A percentile compares a stretch with the other conserved stretches of the same genome.
Conservation (phyloP, 2,329 filamentous ascomycete species). For the Colletotrichum magnum region DNA sequence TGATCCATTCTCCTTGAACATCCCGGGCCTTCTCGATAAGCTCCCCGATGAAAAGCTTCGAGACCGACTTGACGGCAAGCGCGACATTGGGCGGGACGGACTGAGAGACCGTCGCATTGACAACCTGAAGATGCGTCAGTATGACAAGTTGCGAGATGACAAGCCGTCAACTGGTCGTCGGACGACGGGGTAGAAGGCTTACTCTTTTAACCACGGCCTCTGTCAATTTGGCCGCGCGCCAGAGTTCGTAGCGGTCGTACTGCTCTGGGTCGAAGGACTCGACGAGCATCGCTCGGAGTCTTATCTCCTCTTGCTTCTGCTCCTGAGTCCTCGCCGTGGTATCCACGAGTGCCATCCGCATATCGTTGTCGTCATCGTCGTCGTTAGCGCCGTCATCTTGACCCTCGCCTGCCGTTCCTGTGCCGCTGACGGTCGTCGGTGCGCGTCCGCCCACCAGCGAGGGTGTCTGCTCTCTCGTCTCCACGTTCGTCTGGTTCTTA, state of each 20-base stretch:
- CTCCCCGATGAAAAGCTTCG: conserved; percentile 83
- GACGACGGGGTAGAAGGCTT: conserved; percentile 45
- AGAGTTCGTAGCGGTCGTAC: conserved; percentile 78
- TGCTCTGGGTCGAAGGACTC: conserved; percentile 76
- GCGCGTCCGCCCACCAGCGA: conserved; percentile 60
- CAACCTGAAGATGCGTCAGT: conserved; percentile 64
- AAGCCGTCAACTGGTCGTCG: neutral
- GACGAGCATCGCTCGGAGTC: conserved; percentile 72
- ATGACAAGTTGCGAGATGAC: neutral
- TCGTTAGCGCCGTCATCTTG: conserved; percentile 69
- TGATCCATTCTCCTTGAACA: conserved; percentile 80
- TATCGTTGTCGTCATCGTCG: conserved; percentile 65
- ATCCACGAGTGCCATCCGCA: conserved; percentile 69
- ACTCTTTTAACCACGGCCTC: conserved; percentile 79
- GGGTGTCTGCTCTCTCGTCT: conserved; percentile 57
- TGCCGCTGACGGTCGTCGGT: conserved; percentile 59
- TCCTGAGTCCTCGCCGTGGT: conserved; percentile 75
- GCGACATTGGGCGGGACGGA: conserved; percentile 82
- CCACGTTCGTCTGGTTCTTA: conserved; percentile 67
- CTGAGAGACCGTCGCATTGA: conserved; percentile 86
- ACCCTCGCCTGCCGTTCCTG: conserved; percentile 54
- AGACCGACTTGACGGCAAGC: conserved; percentile 81
- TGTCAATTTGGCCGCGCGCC: conserved; percentile 77
- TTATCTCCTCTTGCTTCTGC: conserved; percentile 74
- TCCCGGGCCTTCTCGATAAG: conserved; percentile 80